Base-by-base conservation (phyloP, 768 basidiomycete genomes). In the Suillus americanus region DNA sequence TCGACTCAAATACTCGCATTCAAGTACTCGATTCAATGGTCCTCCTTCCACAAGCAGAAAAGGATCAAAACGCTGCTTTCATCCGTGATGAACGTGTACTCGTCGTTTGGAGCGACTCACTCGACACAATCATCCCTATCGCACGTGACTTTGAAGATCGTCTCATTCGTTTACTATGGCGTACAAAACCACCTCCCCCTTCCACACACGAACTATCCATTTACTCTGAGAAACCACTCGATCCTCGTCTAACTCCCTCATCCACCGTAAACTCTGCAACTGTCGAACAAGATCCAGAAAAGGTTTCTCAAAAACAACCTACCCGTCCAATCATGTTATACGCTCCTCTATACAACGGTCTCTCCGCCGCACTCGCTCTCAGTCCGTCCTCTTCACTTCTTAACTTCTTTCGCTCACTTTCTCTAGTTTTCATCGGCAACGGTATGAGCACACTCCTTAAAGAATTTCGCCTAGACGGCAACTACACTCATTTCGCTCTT, bases 81-180 rank as follows among this genome's bases (percentile, higher is more conserved):
- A 87, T 94, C 70, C 86, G 93, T 54, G 90, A 94, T 73, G 94
- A 95, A 73, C 86, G 90, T 45, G 90, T 91, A 20, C 82, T 95
- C 62, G 85, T 95, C 66, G 87, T 95, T 67, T 95, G 93, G 93
- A 87, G 89, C 23, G 90, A 94, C 72, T 83, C 86, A 0, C 81
- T 94, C 53, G 91, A 94, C 71, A 83, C 82, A 68, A 90, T 95
- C 74, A 86, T 95, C 63, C 74, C 74, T 25, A 72, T 68, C 30
- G 75, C 75, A 20, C 75, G 81, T 65, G 84, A 85, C 67, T 83
- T 87, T 62, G 86, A 87, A 67, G 82, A 85, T 65, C 79, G 83
- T 60, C 83, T 87, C 73, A 85, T 87, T 68, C 80, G 80, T 61
- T 83, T 83, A 60, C 75, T 87, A 10, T 87, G 86, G 86, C 76